Percentiles rank a stretch among this genome's conserved stretches.
Evolutionary conservation across 306 rosid genomes (phyloP).

Genomic region (Lotus japonicus): DNA sequence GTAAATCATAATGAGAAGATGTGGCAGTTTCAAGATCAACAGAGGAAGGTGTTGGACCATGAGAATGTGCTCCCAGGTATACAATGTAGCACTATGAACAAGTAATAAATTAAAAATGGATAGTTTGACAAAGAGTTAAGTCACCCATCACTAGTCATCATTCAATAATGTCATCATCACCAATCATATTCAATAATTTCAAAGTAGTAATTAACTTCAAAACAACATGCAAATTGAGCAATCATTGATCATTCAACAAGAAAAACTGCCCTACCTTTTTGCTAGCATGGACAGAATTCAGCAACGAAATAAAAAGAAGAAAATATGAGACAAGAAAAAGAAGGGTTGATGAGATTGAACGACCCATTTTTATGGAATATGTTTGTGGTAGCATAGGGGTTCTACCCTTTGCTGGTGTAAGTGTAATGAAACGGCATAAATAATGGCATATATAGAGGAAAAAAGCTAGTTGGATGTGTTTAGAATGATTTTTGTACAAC

Average conservation of each 20-base stretch:
- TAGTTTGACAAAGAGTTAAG: too few species aligned
- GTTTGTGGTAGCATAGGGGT: background rate
- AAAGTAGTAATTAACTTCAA: background rate
- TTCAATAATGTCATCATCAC: background rate
- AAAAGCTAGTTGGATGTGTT: too few species aligned
- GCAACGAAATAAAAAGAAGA: background rate
- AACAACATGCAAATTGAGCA: background rate
- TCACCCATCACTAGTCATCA: background rate
- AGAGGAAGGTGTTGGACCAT: slow-evolving; percentile 31
- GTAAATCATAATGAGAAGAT: slow-evolving; percentile 26
- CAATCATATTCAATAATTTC: background rate
- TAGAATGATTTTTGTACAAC: too few species aligned
- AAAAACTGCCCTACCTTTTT: slow-evolving; percentile 12
- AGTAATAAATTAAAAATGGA: background rate
- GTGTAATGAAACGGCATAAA: background rate
- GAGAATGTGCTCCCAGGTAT: slow-evolving; percentile 35
- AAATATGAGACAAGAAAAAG: slow-evolving; percentile 12
- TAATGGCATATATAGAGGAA: background rate
- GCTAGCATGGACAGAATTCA: slow-evolving; percentile 16
- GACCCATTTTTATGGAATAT: slow-evolving; percentile 12
- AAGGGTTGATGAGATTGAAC: background rate
- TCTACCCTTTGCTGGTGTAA: background rate
- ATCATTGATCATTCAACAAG: background rate
- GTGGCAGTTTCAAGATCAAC: slow-evolving; percentile 30
- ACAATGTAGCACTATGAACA: slow-evolving; percentile 32